phyloP scores from a whole-genome alignment of 2,329 filamentous ascomycete genomes.

The Alternaria triticina region DNA sequence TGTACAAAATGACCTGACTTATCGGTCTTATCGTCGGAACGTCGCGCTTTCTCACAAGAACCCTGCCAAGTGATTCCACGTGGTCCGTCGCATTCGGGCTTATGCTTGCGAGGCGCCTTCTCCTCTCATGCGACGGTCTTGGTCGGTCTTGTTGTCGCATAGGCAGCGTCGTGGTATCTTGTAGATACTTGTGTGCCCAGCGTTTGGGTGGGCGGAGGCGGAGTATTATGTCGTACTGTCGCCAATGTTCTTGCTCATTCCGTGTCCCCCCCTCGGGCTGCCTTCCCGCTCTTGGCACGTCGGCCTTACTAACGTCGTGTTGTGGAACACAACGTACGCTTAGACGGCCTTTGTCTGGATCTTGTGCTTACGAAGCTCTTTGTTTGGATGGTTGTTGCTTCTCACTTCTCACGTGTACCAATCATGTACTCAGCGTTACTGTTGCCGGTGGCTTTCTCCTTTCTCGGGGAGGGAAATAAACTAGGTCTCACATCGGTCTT shows the following conservation, averaged over 20 bases:
- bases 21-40: not conserved
- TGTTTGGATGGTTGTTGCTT: not conserved
- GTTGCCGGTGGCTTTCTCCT: not conserved
- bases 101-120: not conserved
- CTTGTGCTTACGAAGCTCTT: not conserved
- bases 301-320: not conserved
- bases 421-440: not conserved
- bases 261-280: not conserved
- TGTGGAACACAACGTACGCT: not conserved
- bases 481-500: not conserved
- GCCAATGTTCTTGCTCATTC: not conserved
- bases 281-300: not conserved
- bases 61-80: not conserved
- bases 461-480: not conserved
- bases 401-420: not conserved
- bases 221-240: not conserved
- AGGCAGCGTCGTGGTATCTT: not conserved
- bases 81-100: not conserved
- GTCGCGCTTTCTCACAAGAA: not conserved
- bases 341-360: not conserved
- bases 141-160: not conserved
- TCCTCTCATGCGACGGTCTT: not conserved
- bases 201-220: not conserved
- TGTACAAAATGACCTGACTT: not conserved
- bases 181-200: not conserved